Evolutionary conservation across 257 asterid species (phyloP).

Genomic region (Nemophila menziesii): DNA sequence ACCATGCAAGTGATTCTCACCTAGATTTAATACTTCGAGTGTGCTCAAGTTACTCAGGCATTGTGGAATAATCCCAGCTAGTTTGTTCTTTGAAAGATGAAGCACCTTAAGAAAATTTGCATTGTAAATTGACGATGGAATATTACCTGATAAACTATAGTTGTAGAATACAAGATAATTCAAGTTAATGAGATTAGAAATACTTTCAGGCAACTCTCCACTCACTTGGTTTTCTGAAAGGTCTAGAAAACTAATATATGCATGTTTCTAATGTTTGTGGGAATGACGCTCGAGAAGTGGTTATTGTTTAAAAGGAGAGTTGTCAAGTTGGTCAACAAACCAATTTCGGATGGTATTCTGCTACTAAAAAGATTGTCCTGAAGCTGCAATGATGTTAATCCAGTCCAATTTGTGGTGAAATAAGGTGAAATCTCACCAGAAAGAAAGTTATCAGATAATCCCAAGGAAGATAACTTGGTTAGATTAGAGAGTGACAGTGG

Average conservation of each 20-base stretch:
- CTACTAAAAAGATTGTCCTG: conserved; percentile 34
- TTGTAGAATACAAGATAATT: background rate
- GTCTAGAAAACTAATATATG: conserved; percentile 21
- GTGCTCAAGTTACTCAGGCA: conserved; percentile 7
- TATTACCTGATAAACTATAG: conserved; percentile 11
- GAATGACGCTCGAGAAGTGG: conserved; percentile 41
- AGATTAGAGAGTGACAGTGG: conserved; percentile 54
- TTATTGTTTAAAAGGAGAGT: conserved; percentile 40
- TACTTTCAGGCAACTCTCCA: conserved; percentile 51
- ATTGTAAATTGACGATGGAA: conserved; percentile 6
- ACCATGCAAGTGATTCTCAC: conserved; percentile 4
- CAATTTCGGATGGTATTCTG: conserved; percentile 26
- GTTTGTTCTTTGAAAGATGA: conserved; percentile 8
- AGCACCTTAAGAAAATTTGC: conserved; percentile 3
- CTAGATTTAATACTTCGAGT: conserved; percentile 4
- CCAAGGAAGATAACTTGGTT: conserved; percentile 34
- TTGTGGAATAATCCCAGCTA: conserved; percentile 10
- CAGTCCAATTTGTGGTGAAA: conserved; percentile 43
- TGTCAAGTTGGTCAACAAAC: conserved; percentile 25
- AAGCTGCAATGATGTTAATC: conserved; percentile 49
- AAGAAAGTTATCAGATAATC: conserved; percentile 49
- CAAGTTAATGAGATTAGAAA: conserved; percentile 36
- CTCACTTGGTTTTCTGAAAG: conserved; percentile 40
- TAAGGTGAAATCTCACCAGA: conserved; percentile 42
- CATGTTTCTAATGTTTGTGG: conserved; percentile 13